Conservation (phyloP, 495 filamentous ascomycete species). For the Filosporella fistucella region DNA sequence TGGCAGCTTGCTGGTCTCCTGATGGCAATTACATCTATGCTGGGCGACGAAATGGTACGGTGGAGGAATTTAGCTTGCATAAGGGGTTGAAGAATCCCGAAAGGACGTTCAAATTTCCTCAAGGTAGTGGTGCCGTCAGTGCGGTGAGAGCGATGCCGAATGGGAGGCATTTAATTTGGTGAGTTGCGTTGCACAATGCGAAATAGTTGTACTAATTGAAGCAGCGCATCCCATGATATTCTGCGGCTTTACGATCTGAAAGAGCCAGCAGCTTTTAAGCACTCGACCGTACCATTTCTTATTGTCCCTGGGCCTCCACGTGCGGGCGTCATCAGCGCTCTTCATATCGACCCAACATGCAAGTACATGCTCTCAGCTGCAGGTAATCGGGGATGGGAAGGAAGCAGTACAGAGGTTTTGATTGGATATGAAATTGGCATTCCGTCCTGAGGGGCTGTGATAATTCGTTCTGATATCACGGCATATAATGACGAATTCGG, state of each 20-base stretch:
- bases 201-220: conserved; percentile 1
- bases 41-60: conserved; percentile 86
- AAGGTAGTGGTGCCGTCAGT: conserved; percentile 83
- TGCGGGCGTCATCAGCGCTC: conserved; percentile 78
- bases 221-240: conserved; percentile 87
- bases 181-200: conserved; percentile 23
- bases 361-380: conserved; percentile 86
- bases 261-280: conserved; percentile 57
- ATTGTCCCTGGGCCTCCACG: conserved; percentile 89
- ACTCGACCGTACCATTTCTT: conserved; percentile 83
- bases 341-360: conserved; percentile 85
- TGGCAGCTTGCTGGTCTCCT: conserved; percentile 95
- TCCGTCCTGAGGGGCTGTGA: neutral
- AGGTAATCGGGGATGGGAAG: conserved; percentile 94
- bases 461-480: no score
- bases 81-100: conserved; percentile 68
- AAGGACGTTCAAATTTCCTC: conserved; percentile 85
- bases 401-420: conserved; percentile 82
- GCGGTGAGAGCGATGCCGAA: conserved; percentile 89
- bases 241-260: conserved; percentile 86
- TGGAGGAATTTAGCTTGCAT: conserved; percentile 90
- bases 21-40: conserved; percentile 95
- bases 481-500: neutral
- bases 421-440: conserved; percentile 86
- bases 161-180: conserved; percentile 87